Percentiles rank a stretch among this genome's conserved stretches.
Conservation (phyloP, 2,329 filamentous ascomycete species). For the Cordyceps fumosorosea region DNA sequence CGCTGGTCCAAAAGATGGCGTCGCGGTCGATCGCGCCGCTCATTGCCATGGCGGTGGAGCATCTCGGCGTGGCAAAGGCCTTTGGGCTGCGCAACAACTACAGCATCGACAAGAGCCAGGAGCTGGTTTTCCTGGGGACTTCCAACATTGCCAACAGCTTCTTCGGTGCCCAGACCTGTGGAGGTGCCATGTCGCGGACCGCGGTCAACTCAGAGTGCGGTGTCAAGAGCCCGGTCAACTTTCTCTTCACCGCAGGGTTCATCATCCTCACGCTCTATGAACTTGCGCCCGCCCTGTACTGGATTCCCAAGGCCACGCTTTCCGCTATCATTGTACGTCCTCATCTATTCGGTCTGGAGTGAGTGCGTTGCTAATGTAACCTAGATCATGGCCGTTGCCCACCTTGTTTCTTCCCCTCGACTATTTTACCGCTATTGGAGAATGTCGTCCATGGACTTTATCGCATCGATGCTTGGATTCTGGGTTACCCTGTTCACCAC, state of each 20-base stretch:
- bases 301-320: conserved; percentile 60
- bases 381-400: conserved; percentile 55
- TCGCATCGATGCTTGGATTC: conserved; percentile 56
- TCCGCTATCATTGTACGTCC: conserved; percentile 52
- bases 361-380: neutral
- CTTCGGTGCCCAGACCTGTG: conserved; percentile 57
- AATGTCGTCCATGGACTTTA: conserved; percentile 57
- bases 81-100: conserved; percentile 59
- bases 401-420: conserved; percentile 50
- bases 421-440: conserved; percentile 60
- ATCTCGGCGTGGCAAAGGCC: conserved; percentile 57
- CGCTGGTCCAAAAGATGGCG: conserved; percentile 47
- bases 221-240: conserved; percentile 55
- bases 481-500: conserved; percentile 58
- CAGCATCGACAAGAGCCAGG: conserved; percentile 56
- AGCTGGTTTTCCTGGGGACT: conserved; percentile 56
- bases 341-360: neutral
- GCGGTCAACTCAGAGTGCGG: conserved; percentile 60
- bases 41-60: conserved; percentile 54
- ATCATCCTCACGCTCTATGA: conserved; percentile 57
- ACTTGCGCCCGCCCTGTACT: conserved; percentile 54
- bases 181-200: conserved; percentile 61
- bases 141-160: conserved; percentile 59
- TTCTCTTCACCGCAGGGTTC: conserved; percentile 53
- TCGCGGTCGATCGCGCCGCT: conserved; percentile 52